Evolutionary conservation across 192 early-diverging fungal genomes (phyloP), one percentile per base, ranked within the genome.

Genomic region (Coemansia sp.): DNA sequence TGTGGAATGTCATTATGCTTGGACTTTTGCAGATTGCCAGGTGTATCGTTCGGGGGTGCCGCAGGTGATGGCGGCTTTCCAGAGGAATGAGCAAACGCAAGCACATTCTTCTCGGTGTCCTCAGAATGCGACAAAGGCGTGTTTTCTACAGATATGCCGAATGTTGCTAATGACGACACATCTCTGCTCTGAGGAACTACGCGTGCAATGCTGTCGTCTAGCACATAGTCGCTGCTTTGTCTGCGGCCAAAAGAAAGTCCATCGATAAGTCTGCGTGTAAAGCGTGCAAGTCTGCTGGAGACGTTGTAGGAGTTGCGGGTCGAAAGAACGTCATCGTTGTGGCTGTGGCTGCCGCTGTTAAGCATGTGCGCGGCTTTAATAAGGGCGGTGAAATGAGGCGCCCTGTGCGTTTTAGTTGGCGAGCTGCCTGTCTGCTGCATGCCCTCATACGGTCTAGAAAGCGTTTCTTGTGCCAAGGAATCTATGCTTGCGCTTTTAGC

Each of bases 191-290:
- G 51, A 10, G 51, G 51, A 54, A 54, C 57, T 14, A 41, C 40
- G 38, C 38, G 32, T 9, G 25, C 25, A 40, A 16, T 59, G 39
- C 10, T 58, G 39, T 37, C 39, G 10, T 41, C 56, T 37, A 58
- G 39, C 5, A 37, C 54, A 8, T 42, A 44, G 48, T 16, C 49
- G 22, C 10, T 22, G n/a, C 9, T 38, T 46, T 60, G 61, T 46
- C 41, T 63, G 50, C 53, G 49, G 20, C 48, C 48, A 61, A 69
- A 65, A 13, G 63, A 45, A 5, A 75, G 67, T 7, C 72, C 63
- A 25, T 46, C 57, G 41, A 75, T 50, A 17, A 75, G 67, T 16
- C 63, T 67, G 37, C 72, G 72, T 14, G 72, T 75, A 57, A 75
- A 69, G 38, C 67, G 65, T 46, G 72, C 72, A 50, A 75, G 63